A percentile compares a stretch with the other conserved stretches of the same genome.
Evolutionary conservation across 2,329 filamentous ascomycete species (phyloP).

Genomic region (Neophaeococcomyces aloes): DNA sequence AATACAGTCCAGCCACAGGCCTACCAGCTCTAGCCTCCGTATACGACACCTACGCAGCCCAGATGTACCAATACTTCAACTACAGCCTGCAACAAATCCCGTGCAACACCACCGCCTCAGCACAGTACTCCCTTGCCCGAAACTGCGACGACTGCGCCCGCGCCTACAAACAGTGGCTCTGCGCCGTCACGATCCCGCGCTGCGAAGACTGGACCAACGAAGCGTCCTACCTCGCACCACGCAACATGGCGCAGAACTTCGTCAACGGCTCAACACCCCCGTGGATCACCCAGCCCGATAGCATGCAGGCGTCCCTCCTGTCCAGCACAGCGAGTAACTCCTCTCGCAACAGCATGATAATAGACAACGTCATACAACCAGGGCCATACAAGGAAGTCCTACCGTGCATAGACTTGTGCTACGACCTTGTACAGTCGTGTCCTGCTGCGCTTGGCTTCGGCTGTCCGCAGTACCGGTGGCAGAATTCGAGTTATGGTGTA

Average conservation of each 20-base stretch:
- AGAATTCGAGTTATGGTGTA: constrained; percentile 43
- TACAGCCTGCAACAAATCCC: constrained; percentile 74
- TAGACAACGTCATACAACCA: constrained; percentile 61
- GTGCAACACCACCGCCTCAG: constrained; percentile 64
- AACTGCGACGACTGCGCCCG: constrained; percentile 63
- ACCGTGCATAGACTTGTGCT: constrained; percentile 81
- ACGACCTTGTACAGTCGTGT: constrained; percentile 73
- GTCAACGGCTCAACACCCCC: constrained; percentile 53
- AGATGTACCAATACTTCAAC: constrained; percentile 65
- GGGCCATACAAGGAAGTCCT: constrained; percentile 91
- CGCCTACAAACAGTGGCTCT: constrained; percentile 92
- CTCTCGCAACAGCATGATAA: constrained; percentile 56
- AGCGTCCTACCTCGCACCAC: constrained; percentile 49
- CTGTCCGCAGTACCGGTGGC: constrained; percentile 52
- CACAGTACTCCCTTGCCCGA: constrained; percentile 70
- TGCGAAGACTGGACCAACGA: constrained; percentile 69
- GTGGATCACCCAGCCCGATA: background rate
- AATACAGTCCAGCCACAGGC: constrained; percentile 41
- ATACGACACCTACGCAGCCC: constrained; percentile 66
- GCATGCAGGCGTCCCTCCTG: constrained; percentile 12
- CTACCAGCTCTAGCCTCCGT: constrained; percentile 52
- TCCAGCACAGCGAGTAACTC: constrained; percentile 36
- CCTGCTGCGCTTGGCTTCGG: constrained; percentile 63
- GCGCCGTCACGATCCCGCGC: constrained; percentile 81
- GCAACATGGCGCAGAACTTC: constrained; percentile 62